phyloP scores from a whole-genome alignment of 2,329 filamentous ascomycete species.

The Fusarium marasasianum region DNA sequence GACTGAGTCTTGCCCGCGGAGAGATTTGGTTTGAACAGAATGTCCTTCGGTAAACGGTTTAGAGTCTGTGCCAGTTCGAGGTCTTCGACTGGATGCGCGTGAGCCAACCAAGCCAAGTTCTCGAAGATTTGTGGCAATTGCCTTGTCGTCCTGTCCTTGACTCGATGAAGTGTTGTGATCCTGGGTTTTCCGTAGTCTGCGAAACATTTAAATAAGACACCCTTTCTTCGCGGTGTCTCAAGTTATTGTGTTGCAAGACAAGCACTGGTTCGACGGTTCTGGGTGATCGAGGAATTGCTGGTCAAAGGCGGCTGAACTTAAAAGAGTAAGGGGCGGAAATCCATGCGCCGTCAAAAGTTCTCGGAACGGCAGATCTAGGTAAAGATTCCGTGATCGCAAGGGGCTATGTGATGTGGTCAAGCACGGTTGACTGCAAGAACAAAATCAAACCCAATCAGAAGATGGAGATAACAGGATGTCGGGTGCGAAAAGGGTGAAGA shows the following conservation, averaged over 20 bases:
- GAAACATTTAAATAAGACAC: constrained; percentile 51
- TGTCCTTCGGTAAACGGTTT: constrained; percentile 43
- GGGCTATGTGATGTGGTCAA: constrained; percentile 15
- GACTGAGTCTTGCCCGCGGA: constrained; percentile 44
- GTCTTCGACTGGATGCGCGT: constrained; percentile 36
- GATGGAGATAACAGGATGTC: constrained; percentile 17
- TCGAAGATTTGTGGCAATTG: constrained; percentile 41
- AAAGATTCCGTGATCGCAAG: constrained; percentile 11
- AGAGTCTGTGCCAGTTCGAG: constrained; percentile 42
- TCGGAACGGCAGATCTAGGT: constrained; percentile 4
- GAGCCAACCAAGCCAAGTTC: constrained; percentile 45
- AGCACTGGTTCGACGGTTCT: not conserved
- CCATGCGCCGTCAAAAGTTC: constrained; percentile 25
- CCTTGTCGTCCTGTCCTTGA: constrained; percentile 29
- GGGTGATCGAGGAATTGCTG: constrained; percentile 4
- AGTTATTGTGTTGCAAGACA: not conserved
- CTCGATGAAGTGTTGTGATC: constrained; percentile 36
- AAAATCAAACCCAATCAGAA: constrained; percentile 15
- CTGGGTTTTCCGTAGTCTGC: constrained; percentile 47
- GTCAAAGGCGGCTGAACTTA: constrained; percentile 25
- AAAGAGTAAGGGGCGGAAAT: constrained; percentile 25
- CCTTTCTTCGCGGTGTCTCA: constrained; percentile 22
- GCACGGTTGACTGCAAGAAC: constrained; percentile 10
- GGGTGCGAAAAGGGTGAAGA: constrained; percentile 6
- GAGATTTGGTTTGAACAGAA: constrained; percentile 42